These are phyloP conservation scores for Tuber microsphaerosporum DNA, from an alignment of 495 filamentous ascomycete species.

Conservation along the genomic window DNA sequence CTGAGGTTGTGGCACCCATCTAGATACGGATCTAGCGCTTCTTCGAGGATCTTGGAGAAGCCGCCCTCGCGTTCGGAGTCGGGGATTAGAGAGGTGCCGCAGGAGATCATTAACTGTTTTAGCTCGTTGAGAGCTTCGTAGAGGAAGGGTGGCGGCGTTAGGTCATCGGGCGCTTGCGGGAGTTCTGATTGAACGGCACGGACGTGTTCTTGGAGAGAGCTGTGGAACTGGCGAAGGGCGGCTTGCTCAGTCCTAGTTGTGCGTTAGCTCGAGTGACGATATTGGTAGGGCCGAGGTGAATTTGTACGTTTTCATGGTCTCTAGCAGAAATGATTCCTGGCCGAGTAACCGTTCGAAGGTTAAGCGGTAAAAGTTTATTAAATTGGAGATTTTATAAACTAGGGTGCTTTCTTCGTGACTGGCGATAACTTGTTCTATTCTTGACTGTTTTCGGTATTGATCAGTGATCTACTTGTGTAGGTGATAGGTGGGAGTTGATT, in stretches of 20 bases:
- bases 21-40: conserved; percentile 82
- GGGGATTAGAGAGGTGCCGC: conserved; percentile 67
- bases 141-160: conserved; percentile 77
- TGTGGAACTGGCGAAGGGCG: conserved; percentile 74
- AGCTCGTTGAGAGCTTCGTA: conserved; percentile 70
- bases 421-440: conserved; percentile 84
- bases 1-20: conserved; percentile 63
- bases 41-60: conserved; percentile 72
- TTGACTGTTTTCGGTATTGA: conserved; percentile 25
- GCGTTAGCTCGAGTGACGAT: background rate
- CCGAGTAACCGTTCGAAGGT: conserved; percentile 78
- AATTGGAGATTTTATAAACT: conserved; percentile 80
- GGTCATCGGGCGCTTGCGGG: conserved; percentile 57
- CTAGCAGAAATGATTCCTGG: conserved; percentile 59
- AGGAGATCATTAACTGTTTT: conserved; percentile 66
- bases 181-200: conserved; percentile 64
- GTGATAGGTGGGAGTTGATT: background rate
- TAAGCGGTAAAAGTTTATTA: conserved; percentile 78
- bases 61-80: conserved; percentile 52
- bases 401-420: conserved; percentile 83
- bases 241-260: conserved; percentile 56
- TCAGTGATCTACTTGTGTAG: conserved; percentile 5
- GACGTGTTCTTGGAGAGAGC: conserved; percentile 69
- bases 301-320: conserved; percentile 50
- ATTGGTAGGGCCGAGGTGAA: background rate